These are phyloP conservation scores for Alternaria novae-zelandiae DNA, from an alignment of 2,329 filamentous ascomycete genomes.

Conservation along the genomic window DNA sequence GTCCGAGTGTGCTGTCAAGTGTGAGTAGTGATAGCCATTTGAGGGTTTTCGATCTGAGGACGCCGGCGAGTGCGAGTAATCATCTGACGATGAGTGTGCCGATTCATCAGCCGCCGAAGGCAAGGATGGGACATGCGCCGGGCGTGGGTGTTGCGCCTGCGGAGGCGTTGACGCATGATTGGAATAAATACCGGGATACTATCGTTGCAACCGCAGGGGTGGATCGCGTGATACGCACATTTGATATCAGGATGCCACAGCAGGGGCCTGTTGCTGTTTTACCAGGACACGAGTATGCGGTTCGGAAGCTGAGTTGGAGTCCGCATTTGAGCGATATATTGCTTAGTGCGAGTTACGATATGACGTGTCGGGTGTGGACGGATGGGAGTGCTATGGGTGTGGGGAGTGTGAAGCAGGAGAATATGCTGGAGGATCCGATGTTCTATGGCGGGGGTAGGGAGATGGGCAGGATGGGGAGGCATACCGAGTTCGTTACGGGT, in stretches of 20 bases:
- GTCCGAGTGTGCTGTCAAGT: slow-evolving; percentile 82
- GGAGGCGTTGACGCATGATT: slow-evolving; percentile 93
- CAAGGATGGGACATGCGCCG: slow-evolving; percentile 52
- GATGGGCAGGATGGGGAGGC: slow-evolving; percentile 85
- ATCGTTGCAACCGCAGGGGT: slow-evolving; percentile 89
- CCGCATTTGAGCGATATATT: slow-evolving; percentile 90
- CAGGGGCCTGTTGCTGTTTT: slow-evolving; percentile 76
- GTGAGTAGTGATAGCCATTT: slow-evolving; percentile 90
- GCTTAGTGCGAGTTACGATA: slow-evolving; percentile 92
- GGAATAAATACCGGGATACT: slow-evolving; percentile 95
- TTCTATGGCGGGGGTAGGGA: slow-evolving; percentile 66
- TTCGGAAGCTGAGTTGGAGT: slow-evolving; percentile 86
- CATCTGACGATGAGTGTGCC: slow-evolving; percentile 84
- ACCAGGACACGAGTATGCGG: slow-evolving; percentile 88
- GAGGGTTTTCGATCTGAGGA: slow-evolving; percentile 89
- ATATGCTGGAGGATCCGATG: slow-evolving; percentile 45
- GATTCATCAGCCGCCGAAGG: slow-evolving; percentile 72
- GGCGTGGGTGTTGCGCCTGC: slow-evolving; percentile 64
- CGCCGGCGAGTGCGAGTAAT: slow-evolving; percentile 83
- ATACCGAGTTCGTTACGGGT: slow-evolving; percentile 95
- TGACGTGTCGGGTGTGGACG: slow-evolving; percentile 94
- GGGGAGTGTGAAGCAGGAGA: slow-evolving; percentile 40
- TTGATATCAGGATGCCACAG: slow-evolving; percentile 81
- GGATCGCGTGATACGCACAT: slow-evolving; percentile 84
- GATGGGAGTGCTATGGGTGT: slow-evolving; percentile 69